Percentiles rank a stretch among this genome's conserved stretches.
phyloP scores from a whole-genome alignment of 2,329 filamentous ascomycete species.

The Plectosphaerella cucumerina region DNA sequence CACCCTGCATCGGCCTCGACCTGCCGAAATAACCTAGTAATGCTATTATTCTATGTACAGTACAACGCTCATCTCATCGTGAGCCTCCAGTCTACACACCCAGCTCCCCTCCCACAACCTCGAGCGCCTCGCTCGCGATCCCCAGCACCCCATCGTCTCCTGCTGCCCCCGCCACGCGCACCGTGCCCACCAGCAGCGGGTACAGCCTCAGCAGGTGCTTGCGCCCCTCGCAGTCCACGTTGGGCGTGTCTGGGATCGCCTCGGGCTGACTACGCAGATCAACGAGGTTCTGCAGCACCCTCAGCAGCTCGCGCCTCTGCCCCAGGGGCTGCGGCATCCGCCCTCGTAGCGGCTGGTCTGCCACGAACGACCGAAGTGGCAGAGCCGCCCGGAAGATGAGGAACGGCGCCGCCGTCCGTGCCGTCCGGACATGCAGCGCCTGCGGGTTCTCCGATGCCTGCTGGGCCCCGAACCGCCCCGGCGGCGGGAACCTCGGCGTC shows the following conservation, averaged over 20 bases:
- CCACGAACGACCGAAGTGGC: constrained; percentile 78
- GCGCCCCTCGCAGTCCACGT: constrained; percentile 52
- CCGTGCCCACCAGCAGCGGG: constrained; percentile 65
- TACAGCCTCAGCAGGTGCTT: constrained; percentile 81
- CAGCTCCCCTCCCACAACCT: constrained; percentile 57
- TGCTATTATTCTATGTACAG: no score
- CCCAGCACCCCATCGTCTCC: constrained; percentile 58
- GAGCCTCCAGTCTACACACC: constrained; percentile 31
- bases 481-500: constrained; percentile 34
- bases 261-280: constrained; percentile 64
- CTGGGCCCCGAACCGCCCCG: constrained; percentile 7
- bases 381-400: constrained; percentile 78
- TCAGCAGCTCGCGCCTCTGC: constrained; percentile 73
- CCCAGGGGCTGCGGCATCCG: constrained; percentile 82
- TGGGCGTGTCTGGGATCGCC: constrained; percentile 57
- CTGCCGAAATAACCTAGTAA: no score
- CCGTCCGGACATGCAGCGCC: constrained; percentile 54
- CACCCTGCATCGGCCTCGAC: no score
- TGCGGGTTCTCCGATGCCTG: constrained; percentile 21
- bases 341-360: constrained; percentile 86
- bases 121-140: constrained; percentile 56
- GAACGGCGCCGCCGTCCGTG: constrained; percentile 72
- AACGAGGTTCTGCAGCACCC: constrained; percentile 64
- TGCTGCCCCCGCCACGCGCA: constrained; percentile 49
- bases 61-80: no score